Conservation (phyloP, 306 rosid genomes). For the Ziziphus jujuba region DNA sequence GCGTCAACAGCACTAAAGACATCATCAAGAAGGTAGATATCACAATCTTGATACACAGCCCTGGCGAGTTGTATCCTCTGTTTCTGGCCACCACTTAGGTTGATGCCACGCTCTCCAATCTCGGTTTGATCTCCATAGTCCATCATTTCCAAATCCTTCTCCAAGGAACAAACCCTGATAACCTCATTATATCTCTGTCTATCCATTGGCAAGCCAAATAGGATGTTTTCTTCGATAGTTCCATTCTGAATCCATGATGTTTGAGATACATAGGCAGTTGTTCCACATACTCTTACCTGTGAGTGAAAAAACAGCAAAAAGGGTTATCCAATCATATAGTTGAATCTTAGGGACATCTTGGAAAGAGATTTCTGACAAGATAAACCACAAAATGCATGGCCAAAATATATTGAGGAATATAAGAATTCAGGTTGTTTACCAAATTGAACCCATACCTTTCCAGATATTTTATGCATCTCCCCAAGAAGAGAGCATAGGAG, state of each 20-base stretch:
- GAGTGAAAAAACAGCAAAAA: constrained; percentile 6
- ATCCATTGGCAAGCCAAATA: constrained; percentile 79
- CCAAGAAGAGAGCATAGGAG: constrained; percentile 88
- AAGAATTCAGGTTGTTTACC: background rate
- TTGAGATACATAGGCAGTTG: constrained; percentile 87
- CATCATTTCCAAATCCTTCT: constrained; percentile 93
- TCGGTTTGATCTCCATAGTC: constrained; percentile 91
- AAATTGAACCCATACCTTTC: constrained; percentile 57
- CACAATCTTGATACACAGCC: constrained; percentile 87
- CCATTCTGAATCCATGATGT: constrained; percentile 99
- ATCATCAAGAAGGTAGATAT: constrained; percentile 90
- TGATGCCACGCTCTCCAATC: constrained; percentile 98
- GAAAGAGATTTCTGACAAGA: background rate
- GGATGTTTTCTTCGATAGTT: constrained; percentile 85
- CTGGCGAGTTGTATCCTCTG: constrained; percentile 94
- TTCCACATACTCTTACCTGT: constrained; percentile 88
- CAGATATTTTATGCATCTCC: constrained; percentile 80
- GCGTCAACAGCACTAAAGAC: constrained; percentile 99
- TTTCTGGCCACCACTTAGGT: constrained; percentile 96
- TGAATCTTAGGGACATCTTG: too few relatives aligned
- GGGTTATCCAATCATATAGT: too few relatives aligned
- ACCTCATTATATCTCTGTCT: constrained; percentile 62
- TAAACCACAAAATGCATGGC: background rate
- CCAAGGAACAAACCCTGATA: constrained; percentile 80
- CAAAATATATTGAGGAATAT: background rate